Base-by-base conservation (phyloP, 108 stramenopile species). In the Nitzschia sp. region DNA sequence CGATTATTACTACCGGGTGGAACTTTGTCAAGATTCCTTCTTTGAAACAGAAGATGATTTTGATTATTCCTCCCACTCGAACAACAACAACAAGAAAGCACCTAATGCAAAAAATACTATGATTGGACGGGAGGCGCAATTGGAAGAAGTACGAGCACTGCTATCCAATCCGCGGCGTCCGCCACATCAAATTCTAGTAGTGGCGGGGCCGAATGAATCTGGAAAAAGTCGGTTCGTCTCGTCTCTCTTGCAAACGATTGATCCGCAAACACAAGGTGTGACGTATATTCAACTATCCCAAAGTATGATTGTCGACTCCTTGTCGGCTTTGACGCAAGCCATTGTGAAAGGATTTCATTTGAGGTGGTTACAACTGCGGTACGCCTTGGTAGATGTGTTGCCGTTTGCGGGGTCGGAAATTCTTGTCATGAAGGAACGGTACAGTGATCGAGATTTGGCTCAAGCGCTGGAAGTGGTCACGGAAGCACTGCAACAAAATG, bases 341-440 rank as follows among this genome's bases (percentile, higher is more conserved):
- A 23, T 67, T 26, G 66, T 67, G n/a, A 17, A 25, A 5, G 45
- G 31, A 28, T 67, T 67, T 48, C 23, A 67, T 22, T 33, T 67
- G 32, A 5, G 28, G 23, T 67, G 66, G 66, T 26, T 67, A 15
- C 23, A 27, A 26, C 5, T 67, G 33, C 45, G 66, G 22, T 30
- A 56, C 35, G 25, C 53, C 33, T 26, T 67, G 54, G 66, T 67
- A 15, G 66, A 67, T 56, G 54, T 67, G 17, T 33, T 67, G 9
- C 66, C 66, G 22, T 67, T 67, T 56, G 66, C 66, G 11, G 66
- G 66, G 41, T 67, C 66, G 32, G 66, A 67, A 56, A 67, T 67
- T 67, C 8, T 67, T 30, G 66, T 67, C 21, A 67, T 67, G 66
- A 67, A 67, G 47, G 66, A 67, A 33, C 53, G 66, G 3, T 67